phyloP scores from a whole-genome alignment of 176 grass and related monocot species.

The Alopecurus myosuroides region DNA sequence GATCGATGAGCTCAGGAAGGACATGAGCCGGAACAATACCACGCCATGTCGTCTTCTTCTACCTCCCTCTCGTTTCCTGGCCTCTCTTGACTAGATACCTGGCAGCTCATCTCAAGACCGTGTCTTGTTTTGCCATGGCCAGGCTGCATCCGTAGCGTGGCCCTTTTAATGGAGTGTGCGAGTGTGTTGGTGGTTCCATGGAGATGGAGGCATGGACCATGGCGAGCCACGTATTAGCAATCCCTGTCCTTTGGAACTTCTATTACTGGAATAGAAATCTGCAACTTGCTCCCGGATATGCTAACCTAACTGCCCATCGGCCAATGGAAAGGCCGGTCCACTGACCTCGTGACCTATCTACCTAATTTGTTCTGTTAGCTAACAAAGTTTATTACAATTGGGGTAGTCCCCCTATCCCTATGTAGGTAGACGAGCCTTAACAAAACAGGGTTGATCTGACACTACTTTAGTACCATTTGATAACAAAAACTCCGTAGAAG shows the following conservation, averaged over 20 bases:
- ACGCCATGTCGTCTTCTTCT: conserved; percentile 61
- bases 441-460: background rate
- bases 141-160: conserved; percentile 6
- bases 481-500: background rate
- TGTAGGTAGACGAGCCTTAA: background rate
- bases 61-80: background rate
- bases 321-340: background rate
- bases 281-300: conserved; percentile 21
- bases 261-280: background rate
- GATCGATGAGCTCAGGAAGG: background rate
- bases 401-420: background rate
- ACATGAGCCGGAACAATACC: conserved; percentile 63
- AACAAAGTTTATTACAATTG: conserved; percentile 8
- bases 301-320: background rate
- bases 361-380: background rate
- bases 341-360: background rate
- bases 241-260: background rate
- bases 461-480: background rate
- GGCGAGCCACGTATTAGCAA: conserved; percentile 16
- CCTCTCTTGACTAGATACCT: background rate
- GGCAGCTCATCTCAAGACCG: background rate
- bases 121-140: background rate
- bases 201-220: background rate
- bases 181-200: background rate
- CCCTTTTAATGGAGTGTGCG: conserved; percentile 17